phyloP scores from a whole-genome alignment of 2,329 filamentous ascomycete genomes.

The Fusarium sp. region DNA sequence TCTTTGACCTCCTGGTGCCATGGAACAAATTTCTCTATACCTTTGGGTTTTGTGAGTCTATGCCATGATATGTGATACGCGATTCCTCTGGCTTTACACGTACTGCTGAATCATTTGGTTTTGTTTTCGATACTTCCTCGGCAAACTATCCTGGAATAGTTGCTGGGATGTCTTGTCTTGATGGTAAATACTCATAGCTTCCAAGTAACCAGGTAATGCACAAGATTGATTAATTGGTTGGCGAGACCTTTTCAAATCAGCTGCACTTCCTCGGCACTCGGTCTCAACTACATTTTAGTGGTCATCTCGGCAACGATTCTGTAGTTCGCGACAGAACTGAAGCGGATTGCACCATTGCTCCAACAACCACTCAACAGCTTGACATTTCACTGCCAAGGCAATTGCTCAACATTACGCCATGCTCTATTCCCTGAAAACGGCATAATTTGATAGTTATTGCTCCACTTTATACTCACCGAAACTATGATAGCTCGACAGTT shows the following conservation, averaged over 20 bases:
- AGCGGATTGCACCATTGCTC: background rate
- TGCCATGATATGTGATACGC: no score
- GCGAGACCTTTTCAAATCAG: no score
- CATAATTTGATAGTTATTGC: fast-evolving
- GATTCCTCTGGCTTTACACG: no score
- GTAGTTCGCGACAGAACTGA: background rate
- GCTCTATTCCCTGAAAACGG: background rate
- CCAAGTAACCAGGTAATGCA: background rate
- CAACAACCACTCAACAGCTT: background rate
- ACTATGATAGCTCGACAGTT: background rate
- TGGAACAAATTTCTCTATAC: no score
- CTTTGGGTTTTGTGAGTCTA: no score
- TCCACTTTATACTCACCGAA: background rate
- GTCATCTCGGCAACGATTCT: background rate
- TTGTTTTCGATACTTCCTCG: no score
- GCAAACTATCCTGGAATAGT: background rate
- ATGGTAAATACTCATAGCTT: background rate
- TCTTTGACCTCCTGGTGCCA: no score
- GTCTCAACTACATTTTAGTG: no score
- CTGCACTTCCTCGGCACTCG: background rate
- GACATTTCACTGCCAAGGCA: background rate
- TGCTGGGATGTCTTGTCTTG: background rate
- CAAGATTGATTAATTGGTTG: background rate
- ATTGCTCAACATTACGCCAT: background rate
- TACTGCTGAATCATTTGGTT: no score